These are phyloP conservation scores for Pestalotiopsis sp. DNA, from an alignment of 2,329 filamentous ascomycete genomes.

Conservation along the genomic window DNA sequence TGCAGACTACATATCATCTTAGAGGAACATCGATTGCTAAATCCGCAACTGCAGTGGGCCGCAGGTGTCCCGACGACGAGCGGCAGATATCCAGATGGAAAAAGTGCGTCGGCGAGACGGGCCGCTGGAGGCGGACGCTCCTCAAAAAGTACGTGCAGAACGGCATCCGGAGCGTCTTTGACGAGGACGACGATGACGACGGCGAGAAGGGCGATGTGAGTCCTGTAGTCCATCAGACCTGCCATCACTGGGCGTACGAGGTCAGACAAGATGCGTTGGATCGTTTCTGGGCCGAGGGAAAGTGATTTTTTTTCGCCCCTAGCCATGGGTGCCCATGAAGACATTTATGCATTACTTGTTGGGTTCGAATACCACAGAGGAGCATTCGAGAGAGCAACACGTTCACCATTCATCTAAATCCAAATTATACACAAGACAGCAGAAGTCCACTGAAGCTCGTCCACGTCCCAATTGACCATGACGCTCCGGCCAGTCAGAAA, in stretches of 20 bases:
- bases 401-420: neutral
- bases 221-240: conserved; percentile 60
- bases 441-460: conserved; percentile 30
- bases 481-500: conserved; percentile 36
- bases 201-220: conserved; percentile 46
- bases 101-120: conserved; percentile 54
- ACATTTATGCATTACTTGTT: neutral
- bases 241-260: conserved; percentile 59
- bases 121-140: conserved; percentile 52
- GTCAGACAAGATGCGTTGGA: conserved; percentile 52
- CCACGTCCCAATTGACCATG: conserved; percentile 39
- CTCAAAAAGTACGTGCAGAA: conserved; percentile 53
- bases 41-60: conserved; percentile 29
- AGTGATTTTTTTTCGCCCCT: neutral
- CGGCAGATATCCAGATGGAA: conserved; percentile 54
- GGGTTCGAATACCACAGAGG: neutral
- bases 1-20: neutral
- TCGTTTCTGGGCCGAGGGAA: conserved; percentile 42
- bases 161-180: conserved; percentile 43
- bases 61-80: conserved; percentile 54
- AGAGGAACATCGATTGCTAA: neutral
- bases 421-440: neutral
- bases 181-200: conserved; percentile 44
- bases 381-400: no score
- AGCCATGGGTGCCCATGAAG: neutral